Evolutionary conservation across 139 green algal genomes (phyloP), one percentile per base, ranked within the genome.

Genomic region (Zygnema cylindricum): DNA sequence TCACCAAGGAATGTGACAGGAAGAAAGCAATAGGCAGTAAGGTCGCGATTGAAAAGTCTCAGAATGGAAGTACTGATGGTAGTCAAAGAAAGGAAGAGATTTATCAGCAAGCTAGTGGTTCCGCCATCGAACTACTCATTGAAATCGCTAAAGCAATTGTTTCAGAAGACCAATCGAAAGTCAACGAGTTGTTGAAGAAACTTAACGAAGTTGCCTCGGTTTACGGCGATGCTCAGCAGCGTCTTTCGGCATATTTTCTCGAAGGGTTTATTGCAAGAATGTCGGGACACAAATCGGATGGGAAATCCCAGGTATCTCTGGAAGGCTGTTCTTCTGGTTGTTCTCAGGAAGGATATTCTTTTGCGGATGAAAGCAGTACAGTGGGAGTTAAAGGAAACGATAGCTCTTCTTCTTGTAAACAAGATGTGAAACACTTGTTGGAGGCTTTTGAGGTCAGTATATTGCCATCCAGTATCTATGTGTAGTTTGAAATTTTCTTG

Each of bases 131-230:
- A 39, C 55, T 87, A 32, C 55, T 87, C 7, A 71, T 87, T 25
- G 69, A 43, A 84, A 55, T 87, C 21, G 82, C 82, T 2, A 82
- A 87, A 11, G 82, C 82, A 41, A 87, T 87, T 1, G 82, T 87
- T 23, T 32, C 55, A 32, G 82, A 71, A 23, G 82, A 87, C 25
- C 41, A 42, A 2, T 25, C 32, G 1, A 39, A 25, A 41, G 43
- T 84, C 39, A 39, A 39, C 1, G 22, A 40, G 41, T 40, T 84
- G 32, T 33, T 87, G 0, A n/a, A 54, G 11, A 40, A 84, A 25
- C 55, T 87, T 25, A 87, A 69, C 33, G 42, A 87, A 0, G 82
- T 87, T 25, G 82, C 82, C 1, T 87, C 82, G 1, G 43, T 87
- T 1, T 87, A 87, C 0, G 82, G 82, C 7, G 49, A 82, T 36